These are phyloP conservation scores for Emiliania huxleyi DNA, from an alignment of 78 protist species.

Conservation along the genomic window DNA sequence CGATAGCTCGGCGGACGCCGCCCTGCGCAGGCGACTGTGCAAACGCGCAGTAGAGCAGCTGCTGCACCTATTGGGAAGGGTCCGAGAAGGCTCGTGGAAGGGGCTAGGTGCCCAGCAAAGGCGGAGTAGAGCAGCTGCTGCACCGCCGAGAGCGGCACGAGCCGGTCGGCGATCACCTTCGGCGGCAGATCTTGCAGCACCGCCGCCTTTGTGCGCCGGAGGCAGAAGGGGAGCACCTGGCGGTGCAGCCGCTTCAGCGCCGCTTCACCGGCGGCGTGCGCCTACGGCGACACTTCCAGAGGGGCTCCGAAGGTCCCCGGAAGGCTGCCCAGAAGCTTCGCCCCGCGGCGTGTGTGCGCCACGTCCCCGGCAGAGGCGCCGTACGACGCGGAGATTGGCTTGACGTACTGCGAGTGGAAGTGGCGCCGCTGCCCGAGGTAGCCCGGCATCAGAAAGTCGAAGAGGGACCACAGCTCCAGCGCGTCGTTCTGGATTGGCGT, in stretches of 20 bases:
- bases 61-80: too few species aligned
- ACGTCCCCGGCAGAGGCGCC: background rate
- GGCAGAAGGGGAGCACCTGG: conserved; percentile 92
- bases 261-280: conserved; percentile 26
- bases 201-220: conserved; percentile 91
- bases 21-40: background rate
- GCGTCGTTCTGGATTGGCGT: conserved; percentile 91
- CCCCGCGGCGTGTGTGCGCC: too few species aligned
- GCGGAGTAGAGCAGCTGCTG: conserved; percentile 58
- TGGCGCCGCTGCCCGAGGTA: conserved; percentile 82
- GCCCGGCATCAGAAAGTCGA: conserved; percentile 98
- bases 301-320: too few species aligned
- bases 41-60: conserved; percentile 22
- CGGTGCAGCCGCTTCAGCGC: conserved; percentile 83
- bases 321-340: too few species aligned
- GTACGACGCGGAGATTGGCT: conserved; percentile 18
- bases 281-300: too few species aligned
- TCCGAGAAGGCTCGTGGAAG: too few species aligned
- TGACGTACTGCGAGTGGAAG: conserved; percentile 50
- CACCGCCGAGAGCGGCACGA: conserved; percentile 60
- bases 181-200: conserved; percentile 96
- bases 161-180: conserved; percentile 91
- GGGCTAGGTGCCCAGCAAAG: too few species aligned
- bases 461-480: conserved; percentile 93
- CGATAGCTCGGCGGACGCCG: background rate